phyloP scores from a whole-genome alignment of 345 rosid genomes.

The Gossypium anomalum region DNA sequence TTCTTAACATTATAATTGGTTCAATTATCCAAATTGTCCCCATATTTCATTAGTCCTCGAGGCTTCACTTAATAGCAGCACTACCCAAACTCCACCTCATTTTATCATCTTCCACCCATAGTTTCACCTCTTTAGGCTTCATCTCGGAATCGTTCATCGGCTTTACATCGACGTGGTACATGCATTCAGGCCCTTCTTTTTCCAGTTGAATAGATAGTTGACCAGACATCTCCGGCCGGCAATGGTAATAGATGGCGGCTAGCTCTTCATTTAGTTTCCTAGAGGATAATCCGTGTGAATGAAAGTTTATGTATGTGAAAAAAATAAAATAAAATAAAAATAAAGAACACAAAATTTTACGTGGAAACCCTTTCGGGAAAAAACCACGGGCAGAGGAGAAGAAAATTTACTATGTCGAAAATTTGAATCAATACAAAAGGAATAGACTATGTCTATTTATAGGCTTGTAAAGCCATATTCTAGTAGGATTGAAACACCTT shows the following conservation, averaged over 20 bases:
- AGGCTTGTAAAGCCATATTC: too few relatives aligned
- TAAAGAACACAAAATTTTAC: too few relatives aligned
- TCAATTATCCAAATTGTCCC: background rate
- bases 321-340: too few relatives aligned
- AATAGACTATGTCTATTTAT: too few relatives aligned
- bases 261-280: constrained; percentile 24
- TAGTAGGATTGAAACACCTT: too few relatives aligned
- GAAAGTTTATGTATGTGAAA: too few relatives aligned
- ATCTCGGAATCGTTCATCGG: background rate
- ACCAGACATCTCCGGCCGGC: background rate
- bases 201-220: constrained; percentile 10
- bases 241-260: constrained; percentile 19
- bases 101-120: background rate
- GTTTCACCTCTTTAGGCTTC: background rate
- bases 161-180: background rate
- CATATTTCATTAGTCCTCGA: constrained; percentile 15
- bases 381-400: too few relatives aligned
- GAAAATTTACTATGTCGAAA: too few relatives aligned
- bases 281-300: constrained; percentile 7
- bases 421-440: too few relatives aligned
- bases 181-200: constrained; percentile 2
- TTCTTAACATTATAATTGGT: background rate
- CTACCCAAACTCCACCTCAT: constrained; percentile 6
- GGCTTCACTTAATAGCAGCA: constrained; percentile 8
- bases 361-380: too few relatives aligned